A percentile compares a stretch with the other conserved stretches of the same genome.
These are phyloP conservation scores for Yamadazyma ubonensis DNA, from an alignment of 805 yeast genomes.

Conservation along the genomic window DNA sequence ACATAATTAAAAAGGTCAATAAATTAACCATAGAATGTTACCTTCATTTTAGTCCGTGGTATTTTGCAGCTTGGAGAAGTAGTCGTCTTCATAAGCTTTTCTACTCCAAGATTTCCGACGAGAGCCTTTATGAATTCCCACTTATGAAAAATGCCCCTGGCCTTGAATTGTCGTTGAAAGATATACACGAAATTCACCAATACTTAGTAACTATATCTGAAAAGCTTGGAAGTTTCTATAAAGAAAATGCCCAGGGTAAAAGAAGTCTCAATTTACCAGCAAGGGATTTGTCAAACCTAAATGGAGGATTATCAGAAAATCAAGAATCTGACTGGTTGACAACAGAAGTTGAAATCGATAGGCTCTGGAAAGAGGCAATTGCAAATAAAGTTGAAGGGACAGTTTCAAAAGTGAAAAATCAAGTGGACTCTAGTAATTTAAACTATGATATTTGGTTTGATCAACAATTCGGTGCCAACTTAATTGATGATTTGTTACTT, in stretches of 20 bases:
- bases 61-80: constrained; percentile 66
- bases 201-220: background rate
- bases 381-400: background rate
- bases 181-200: background rate
- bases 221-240: background rate
- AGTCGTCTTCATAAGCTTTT: constrained; percentile 48
- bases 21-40: background rate
- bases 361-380: constrained; percentile 3
- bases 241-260: background rate
- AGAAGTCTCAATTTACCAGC: background rate
- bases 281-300: background rate
- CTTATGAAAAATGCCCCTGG: background rate
- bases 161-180: background rate
- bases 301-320: background rate
- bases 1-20: background rate
- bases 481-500: background rate
- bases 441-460: background rate
- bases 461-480: background rate
- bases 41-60: constrained; percentile 46
- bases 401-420: background rate
- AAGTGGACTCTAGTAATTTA: background rate
- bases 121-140: constrained; percentile 2
- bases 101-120: constrained; percentile 1
- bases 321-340: background rate
- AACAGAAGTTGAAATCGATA: constrained; percentile 1